A percentile compares a stretch with the other conserved stretches of the same genome.
Evolutionary conservation across 345 rosid genomes (phyloP).

Genomic region (Kernera saxatilis): DNA sequence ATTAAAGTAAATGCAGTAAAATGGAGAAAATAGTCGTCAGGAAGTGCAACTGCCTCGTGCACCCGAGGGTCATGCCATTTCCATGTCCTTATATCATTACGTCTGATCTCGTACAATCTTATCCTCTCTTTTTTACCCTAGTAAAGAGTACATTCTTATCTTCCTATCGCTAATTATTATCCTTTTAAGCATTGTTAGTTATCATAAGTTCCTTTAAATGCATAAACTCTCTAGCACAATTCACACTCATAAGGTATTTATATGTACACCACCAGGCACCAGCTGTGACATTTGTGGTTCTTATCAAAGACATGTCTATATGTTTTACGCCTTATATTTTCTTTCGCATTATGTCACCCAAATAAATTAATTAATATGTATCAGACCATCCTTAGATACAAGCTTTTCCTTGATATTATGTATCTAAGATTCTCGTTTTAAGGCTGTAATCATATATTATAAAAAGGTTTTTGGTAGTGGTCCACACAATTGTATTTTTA

Average conservation of each 20-base stretch:
- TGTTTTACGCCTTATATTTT: neutral
- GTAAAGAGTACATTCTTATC: neutral
- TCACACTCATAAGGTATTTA: neutral
- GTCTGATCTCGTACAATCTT: conserved; percentile 15
- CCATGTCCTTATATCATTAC: conserved; percentile 5
- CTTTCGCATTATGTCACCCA: neutral
- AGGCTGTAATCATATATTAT: conserved; percentile 4
- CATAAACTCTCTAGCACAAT: neutral
- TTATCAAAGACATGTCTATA: conserved; percentile 6
- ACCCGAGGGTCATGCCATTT: conserved; percentile 11
- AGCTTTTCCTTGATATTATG: neutral
- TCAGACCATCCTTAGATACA: too few species aligned
- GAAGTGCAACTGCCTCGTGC: conserved; percentile 30
- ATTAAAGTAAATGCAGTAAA: neutral
- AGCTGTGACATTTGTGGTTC: neutral
- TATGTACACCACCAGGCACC: neutral
- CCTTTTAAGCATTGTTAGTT: neutral
- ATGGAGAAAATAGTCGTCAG: conserved; percentile 9
- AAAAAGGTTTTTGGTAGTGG: conserved; percentile 4
- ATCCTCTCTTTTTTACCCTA: neutral
- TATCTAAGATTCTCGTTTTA: conserved; percentile 6
- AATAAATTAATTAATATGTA: neutral
- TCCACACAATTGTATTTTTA: conserved; percentile 6
- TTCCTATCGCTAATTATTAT: neutral
- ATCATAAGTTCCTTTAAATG: neutral